Base-by-base conservation (phyloP, 179 eudicot genomes). In the Amaranthus tricolor region DNA sequence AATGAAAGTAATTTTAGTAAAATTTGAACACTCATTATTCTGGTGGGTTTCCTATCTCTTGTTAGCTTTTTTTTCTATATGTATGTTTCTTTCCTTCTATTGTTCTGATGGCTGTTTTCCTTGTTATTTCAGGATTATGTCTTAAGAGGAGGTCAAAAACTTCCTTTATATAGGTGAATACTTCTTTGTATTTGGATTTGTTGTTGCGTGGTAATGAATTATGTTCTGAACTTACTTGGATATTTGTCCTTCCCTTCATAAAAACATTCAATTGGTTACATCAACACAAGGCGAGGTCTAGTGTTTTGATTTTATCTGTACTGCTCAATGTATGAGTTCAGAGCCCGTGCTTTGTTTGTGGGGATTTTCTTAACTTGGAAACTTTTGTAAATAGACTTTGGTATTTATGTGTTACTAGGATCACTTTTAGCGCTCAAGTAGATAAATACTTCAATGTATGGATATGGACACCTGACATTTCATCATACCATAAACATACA, bases 151-250 rank as follows among this genome's bases (percentile, higher is more conserved):
- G 95, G 97, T 68, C 86, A 88, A 54, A 87, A 74, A 66, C 79
- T 92, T 81, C 97, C 99, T 67, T 85, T 95, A 68, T 95, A 95
- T 87, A 93, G 99, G 99, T 91, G 82, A 77, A 19, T 31, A 53
- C 66, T 55, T 15, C 45, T 53, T 45, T 44, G 10, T 60, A 4
- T 31, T 43, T 3, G 31, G 14, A 43, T 58, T 21, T 61, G 2
- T 54, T 51, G 12, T 72, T 76, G 70, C 55, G 53, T 77, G 56
- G 47, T 70, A 20, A 16, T 21, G 2, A 21, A 62, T 44, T 70
- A 24, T 75, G 17, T 64, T 9, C 21, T 9, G 9, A 31, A 55
- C 17, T n/a, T 53, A 16, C 6, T 15, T 51, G 40, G 3, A 31
- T 31, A 15, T 69, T 40, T 14, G 11, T 8, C 21, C 13, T 53